These are phyloP conservation scores for Colletotrichum siamense DNA, from an alignment of 2,329 filamentous ascomycete genomes.

Conservation along the genomic window DNA sequence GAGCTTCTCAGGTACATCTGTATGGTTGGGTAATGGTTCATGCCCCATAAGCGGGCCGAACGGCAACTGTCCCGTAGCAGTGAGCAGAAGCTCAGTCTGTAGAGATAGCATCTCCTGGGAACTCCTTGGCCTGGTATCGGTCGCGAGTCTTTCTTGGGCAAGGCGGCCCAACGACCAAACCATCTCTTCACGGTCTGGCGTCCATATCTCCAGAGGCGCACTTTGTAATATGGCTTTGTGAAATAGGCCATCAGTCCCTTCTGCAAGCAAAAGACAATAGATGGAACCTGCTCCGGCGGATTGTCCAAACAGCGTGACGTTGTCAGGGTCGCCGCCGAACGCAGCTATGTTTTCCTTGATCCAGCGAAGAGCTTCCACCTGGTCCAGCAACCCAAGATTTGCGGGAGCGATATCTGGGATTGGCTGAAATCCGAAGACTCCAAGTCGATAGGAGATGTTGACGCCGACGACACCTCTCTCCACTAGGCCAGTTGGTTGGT, in stretches of 20 bases:
- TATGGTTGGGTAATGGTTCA: background rate
- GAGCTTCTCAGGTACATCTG: background rate
- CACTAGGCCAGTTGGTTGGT: conserved; percentile 13
- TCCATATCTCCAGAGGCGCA: conserved; percentile 14
- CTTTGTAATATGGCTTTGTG: conserved; percentile 23
- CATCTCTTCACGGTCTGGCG: conserved; percentile 4
- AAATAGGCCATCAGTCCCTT: conserved; percentile 38
- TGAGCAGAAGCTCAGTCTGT: conserved; percentile 1
- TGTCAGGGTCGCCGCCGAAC: background rate
- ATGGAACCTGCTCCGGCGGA: conserved; percentile 4
- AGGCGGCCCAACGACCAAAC: background rate
- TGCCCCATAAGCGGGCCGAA: conserved; percentile 14
- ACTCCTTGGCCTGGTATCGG: background rate
- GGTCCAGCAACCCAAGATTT: background rate
- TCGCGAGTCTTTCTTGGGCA: background rate
- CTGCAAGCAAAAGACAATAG: conserved; percentile 65
- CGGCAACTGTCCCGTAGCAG: background rate
- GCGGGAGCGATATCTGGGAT: conserved; percentile 28
- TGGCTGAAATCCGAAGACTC: conserved; percentile 39
- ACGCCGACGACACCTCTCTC: conserved; percentile 27
- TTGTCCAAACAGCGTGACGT: background rate
- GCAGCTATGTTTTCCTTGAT: background rate
- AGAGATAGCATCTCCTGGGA: background rate
- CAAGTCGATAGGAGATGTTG: conserved; percentile 38
- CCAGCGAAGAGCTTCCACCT: background rate